Base-by-base conservation (phyloP, 371 early-diverging fungal species). In the Mucor mucedo region DNA sequence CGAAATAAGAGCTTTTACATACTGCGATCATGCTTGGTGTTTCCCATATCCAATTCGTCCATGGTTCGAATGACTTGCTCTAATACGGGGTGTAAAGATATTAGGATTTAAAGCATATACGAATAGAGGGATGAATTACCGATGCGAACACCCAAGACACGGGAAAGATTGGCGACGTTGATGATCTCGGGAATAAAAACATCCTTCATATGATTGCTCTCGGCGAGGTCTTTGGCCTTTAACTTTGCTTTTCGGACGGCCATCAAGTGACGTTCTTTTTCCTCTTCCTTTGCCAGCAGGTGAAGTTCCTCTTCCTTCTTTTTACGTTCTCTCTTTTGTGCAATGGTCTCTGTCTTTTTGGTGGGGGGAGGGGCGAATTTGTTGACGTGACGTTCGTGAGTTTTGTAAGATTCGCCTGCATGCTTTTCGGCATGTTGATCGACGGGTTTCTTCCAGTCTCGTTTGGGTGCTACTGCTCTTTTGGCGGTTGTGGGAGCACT, bases 161-260 rank as follows among this genome's bases (percentile, higher is more conserved):
- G 82, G 14, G 93, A 87, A 59, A 97, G 70, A 57, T 93, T 91
- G 9, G 91, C 89, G 0, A 95, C 90, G 32, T 85, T 93, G 68
- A 96, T 89, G 8, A 90, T 88, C 13, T 94, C 88, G 5, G 94
- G 96, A 52, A 97, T 77, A 62, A 84, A 84, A 9, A 96, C 85
- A 64, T 95, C 93, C 44, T 71, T 72, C 45, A 69, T 65, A n/a
- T 72, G 67, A 33, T 56, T 54, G 16, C 68, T 69, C 10, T 60
- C 70, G 5, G 45, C 66, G 21, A 72, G 60, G 55, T 73, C 69
- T 29, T 75, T 75, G 41, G 68, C 67, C 39, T 64, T 69, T 10
- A 74, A 66, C 44, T 72, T 72, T 0, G 75, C 73, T 21, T 71
- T 66, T 48, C 69, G 55, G 5, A 61, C 27, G 14, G 42, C 66